Evolutionary conservation across 805 yeast species (phyloP).

Genomic region (Hanseniaspora pseudoguilliermondii): DNA sequence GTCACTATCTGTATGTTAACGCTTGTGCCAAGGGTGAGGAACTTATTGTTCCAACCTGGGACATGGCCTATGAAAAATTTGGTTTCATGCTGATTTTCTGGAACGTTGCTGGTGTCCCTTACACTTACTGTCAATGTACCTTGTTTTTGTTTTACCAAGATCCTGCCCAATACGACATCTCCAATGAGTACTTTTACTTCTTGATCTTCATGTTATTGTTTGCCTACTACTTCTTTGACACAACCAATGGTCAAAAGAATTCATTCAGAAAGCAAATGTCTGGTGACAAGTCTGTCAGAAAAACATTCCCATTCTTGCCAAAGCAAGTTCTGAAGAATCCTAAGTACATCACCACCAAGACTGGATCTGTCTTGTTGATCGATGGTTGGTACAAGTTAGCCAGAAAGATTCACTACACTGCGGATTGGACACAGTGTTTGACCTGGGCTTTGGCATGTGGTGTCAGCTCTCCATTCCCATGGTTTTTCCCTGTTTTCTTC

Average conservation of each 20-base stretch:
- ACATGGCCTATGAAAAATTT: constrained; percentile 97
- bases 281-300: constrained; percentile 66
- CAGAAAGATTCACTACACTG: constrained; percentile 89
- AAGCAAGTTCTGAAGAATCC: constrained; percentile 74
- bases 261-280: constrained; percentile 72
- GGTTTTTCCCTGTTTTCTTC: constrained; percentile 92
- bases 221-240: constrained; percentile 88
- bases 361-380: constrained; percentile 71
- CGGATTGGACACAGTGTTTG: constrained; percentile 76
- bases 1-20: constrained; percentile 90
- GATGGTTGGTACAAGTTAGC: constrained; percentile 95
- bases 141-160: constrained; percentile 70
- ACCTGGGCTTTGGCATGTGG: constrained; percentile 93
- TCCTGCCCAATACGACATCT: constrained; percentile 71
- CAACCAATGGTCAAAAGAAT: constrained; percentile 90
- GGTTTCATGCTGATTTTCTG: constrained; percentile 98
- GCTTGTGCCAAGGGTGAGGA: constrained; percentile 98
- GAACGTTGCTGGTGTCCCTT: constrained; percentile 99
- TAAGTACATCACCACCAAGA: constrained; percentile 65
- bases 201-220: constrained; percentile 44
- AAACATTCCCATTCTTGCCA: constrained; percentile 88
- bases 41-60: constrained; percentile 95
- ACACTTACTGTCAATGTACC: constrained; percentile 91
- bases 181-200: constrained; percentile 43
- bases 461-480: constrained; percentile 74